Evolutionary conservation across 2,329 filamentous ascomycete species (phyloP).

Genomic region (Hypoxylon sp.): DNA sequence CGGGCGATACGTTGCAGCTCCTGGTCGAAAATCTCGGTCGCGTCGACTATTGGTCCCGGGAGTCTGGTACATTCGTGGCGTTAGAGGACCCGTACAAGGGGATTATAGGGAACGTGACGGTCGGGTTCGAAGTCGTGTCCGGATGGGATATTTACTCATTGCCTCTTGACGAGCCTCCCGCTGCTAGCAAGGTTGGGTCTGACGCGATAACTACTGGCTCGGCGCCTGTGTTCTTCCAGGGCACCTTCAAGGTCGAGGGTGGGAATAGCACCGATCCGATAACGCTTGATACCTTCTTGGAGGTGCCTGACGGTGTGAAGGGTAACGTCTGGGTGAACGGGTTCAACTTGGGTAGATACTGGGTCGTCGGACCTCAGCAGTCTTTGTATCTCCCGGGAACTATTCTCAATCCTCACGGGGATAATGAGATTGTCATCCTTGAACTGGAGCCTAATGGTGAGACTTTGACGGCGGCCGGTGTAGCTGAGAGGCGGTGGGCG

Average conservation of each 20-base stretch:
- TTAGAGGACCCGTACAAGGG: constrained; percentile 64
- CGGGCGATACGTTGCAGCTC: constrained; percentile 60
- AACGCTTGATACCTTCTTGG: constrained; percentile 56
- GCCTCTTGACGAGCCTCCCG: constrained; percentile 53
- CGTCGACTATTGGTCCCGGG: constrained; percentile 61
- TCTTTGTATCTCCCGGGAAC: constrained; percentile 63
- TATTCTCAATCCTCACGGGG: constrained; percentile 52
- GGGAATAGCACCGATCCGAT: constrained; percentile 51
- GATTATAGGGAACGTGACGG: constrained; percentile 60
- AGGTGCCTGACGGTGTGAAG: constrained; percentile 60
- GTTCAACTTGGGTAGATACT: constrained; percentile 63
- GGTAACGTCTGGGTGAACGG: constrained; percentile 64
- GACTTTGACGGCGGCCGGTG: constrained; percentile 45
- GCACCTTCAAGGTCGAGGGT: constrained; percentile 51
- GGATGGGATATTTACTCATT: constrained; percentile 61
- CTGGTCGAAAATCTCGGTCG: constrained; percentile 67
- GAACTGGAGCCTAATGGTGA: constrained; percentile 59
- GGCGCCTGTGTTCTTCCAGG: constrained; percentile 53
- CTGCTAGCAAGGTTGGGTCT: background rate
- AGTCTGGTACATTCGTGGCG: constrained; percentile 51
- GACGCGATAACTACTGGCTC: constrained; percentile 30
- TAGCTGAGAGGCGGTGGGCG: constrained; percentile 50
- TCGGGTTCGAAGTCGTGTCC: constrained; percentile 54
- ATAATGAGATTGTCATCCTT: constrained; percentile 61
- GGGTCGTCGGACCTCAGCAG: constrained; percentile 64